Conservation (phyloP, 2,329 filamentous ascomycete species). For the Ceratocystis huliohia region DNA sequence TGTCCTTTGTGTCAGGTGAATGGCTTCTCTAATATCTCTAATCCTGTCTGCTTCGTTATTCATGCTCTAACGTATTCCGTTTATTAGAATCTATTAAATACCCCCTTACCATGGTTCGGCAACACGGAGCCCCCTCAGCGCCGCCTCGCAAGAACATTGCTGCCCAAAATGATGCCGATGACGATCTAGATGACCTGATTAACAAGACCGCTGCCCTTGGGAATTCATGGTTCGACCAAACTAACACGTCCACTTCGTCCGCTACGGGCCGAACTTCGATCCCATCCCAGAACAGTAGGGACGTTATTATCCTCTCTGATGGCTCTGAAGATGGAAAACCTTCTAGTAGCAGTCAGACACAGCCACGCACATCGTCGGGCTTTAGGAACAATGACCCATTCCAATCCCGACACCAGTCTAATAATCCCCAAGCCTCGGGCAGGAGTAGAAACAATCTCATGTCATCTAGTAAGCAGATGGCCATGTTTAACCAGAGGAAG, state of each 20-base stretch:
- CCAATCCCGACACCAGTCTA: background rate
- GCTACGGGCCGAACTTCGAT: background rate
- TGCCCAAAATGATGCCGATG: constrained; percentile 11
- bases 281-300: background rate
- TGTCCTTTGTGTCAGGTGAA: no score
- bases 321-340: constrained; percentile 4
- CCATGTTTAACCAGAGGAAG: constrained; percentile 43
- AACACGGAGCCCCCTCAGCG: constrained; percentile 8
- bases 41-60: background rate
- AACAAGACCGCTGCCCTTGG: constrained; percentile 19
- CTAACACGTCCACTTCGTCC: background rate
- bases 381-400: background rate
- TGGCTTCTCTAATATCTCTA: no score
- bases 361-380: background rate
- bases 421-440: background rate
- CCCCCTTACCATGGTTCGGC: constrained; percentile 7
- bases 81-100: no score
- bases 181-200: constrained; percentile 18
- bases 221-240: constrained; percentile 17
- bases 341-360: background rate
- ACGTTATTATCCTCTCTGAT: constrained; percentile 1
- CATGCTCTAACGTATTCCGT: no score
- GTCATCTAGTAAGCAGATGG: constrained; percentile 43
- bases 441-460: constrained; percentile 29
- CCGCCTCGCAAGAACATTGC: background rate